Percentiles rank a stretch among this genome's conserved stretches.
Conservation (phyloP, 768 basidiomycete species). For the Rhodosporidiobolus odoratus region DNA sequence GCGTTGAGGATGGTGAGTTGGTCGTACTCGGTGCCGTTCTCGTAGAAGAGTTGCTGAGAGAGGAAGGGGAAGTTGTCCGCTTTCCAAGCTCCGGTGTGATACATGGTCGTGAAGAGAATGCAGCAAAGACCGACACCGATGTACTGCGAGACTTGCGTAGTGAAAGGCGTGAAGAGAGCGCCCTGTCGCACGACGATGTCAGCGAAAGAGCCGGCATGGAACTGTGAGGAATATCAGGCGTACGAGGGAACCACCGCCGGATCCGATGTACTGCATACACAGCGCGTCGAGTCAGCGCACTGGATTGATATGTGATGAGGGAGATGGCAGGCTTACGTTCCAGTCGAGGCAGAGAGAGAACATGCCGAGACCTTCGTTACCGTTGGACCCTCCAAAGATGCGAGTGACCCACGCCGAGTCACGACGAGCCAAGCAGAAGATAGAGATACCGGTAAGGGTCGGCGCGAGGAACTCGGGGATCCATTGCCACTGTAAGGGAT, state of each 20-base stretch:
- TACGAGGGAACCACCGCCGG: conserved; percentile 37
- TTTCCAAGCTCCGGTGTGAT: conserved; percentile 42
- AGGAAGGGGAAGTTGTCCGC: conserved; percentile 45
- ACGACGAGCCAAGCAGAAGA: conserved; percentile 47
- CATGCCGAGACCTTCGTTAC: conserved; percentile 44
- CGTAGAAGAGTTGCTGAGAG: conserved; percentile 42
- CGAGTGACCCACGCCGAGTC: conserved; percentile 45
- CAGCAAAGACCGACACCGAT: conserved; percentile 32
- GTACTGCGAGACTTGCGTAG: conserved; percentile 42
- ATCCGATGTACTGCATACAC: conserved; percentile 34
- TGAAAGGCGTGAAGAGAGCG: conserved; percentile 45
- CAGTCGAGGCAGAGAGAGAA: conserved; percentile 42
- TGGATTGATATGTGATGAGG: rapidly evolving
- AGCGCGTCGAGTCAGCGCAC: background rate
- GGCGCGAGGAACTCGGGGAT: conserved; percentile 38
- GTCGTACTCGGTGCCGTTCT: conserved; percentile 41
- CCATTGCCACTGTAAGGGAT: background rate
- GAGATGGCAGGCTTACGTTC: conserved; percentile 12
- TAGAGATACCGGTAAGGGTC: conserved; percentile 40
- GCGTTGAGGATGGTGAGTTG: conserved; percentile 41
- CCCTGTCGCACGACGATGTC: too few relatives aligned
- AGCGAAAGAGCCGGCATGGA: too few relatives aligned
- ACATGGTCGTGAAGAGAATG: conserved; percentile 40
- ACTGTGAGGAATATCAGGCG: too few relatives aligned
- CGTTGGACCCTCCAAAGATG: conserved; percentile 48